A percentile compares a stretch with the other conserved stretches of the same genome.
These are phyloP conservation scores for Citrus mangshanensis DNA, from an alignment of 345 rosid genomes.

Conservation along the genomic window DNA sequence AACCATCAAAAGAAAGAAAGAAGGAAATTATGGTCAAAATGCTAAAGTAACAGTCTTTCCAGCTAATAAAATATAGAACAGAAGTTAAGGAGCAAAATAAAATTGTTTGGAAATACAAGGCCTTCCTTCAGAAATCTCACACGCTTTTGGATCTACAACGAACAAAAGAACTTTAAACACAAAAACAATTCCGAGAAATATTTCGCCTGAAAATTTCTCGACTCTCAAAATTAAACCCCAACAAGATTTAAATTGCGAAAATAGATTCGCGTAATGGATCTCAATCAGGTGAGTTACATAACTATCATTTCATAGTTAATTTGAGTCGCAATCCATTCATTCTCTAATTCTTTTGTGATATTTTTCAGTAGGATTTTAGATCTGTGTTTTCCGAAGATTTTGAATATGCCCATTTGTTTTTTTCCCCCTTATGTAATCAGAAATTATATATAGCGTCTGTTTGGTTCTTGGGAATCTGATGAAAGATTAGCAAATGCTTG, in stretches of 20 bases:
- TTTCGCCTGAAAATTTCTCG: background rate
- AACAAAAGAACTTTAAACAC: background rate
- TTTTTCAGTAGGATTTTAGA: slow-evolving; percentile 1
- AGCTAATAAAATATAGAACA: background rate
- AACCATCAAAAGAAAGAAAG: too few species aligned
- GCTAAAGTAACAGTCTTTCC: background rate
- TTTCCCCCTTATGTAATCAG: background rate
- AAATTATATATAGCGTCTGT: background rate
- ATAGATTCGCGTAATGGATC: slow-evolving; percentile 32
- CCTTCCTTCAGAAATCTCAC: background rate
- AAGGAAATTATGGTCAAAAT: background rate
- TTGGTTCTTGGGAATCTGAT: background rate
- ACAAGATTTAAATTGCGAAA: background rate
- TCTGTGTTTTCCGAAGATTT: background rate
- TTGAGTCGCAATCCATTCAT: background rate
- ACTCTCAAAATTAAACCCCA: background rate
- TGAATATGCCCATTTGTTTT: slow-evolving; percentile 3
- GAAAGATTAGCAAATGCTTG: background rate
- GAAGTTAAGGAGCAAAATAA: background rate
- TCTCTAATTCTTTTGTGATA: background rate
- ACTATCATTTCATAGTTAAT: background rate
- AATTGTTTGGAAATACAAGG: background rate
- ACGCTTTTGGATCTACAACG: background rate
- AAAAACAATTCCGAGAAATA: background rate
- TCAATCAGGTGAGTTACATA: slow-evolving; percentile 33